Percentiles rank a stretch among this genome's conserved stretches.
These are phyloP conservation scores for Neurospora cerealis DNA, from an alignment of 495 filamentous ascomycete species.

Conservation along the genomic window DNA sequence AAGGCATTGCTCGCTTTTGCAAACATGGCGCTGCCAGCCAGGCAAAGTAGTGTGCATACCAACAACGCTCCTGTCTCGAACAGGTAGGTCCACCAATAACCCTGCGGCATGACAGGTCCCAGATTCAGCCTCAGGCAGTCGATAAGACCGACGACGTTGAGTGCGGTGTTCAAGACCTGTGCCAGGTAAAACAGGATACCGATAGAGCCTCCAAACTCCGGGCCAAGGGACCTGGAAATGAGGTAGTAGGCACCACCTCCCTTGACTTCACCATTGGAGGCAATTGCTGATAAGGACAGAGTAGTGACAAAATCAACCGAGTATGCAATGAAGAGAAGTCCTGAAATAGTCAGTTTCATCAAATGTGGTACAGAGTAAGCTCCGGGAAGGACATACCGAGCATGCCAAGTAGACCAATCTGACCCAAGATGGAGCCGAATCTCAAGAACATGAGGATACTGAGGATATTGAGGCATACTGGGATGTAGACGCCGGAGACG, in stretches of 20 bases:
- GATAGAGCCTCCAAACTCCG: conserved; percentile 87
- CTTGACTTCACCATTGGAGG: conserved; percentile 81
- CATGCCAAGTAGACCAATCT: conserved; percentile 70
- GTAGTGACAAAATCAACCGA: conserved; percentile 75
- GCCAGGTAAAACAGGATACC: conserved; percentile 84
- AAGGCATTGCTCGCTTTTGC: conserved; percentile 70
- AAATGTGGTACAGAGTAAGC: not conserved
- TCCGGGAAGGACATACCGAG: conserved; percentile 42
- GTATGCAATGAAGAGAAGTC: conserved; percentile 61
- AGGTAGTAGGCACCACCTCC: conserved; percentile 85
- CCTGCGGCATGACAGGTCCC: conserved; percentile 58
- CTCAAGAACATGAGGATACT: conserved; percentile 89
- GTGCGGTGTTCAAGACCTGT: conserved; percentile 74
- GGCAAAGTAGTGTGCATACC: conserved; percentile 65
- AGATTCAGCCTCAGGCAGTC: conserved; percentile 76
- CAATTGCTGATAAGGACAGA: conserved; percentile 79
- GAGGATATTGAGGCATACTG: conserved; percentile 78
- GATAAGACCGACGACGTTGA: conserved; percentile 82
- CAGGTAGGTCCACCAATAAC: conserved; percentile 67
- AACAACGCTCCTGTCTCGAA: conserved; percentile 65
- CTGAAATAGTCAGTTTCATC: conserved; percentile 27
- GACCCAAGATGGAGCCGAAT: conserved; percentile 71
- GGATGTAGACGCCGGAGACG: conserved; percentile 76
- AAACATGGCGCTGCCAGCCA: conserved; percentile 74
- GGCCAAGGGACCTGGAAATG: conserved; percentile 77